Evolutionary conservation across 495 filamentous ascomycete species (phyloP), one percentile per base, ranked within the genome.

Genomic region (Neurospora africana): DNA sequence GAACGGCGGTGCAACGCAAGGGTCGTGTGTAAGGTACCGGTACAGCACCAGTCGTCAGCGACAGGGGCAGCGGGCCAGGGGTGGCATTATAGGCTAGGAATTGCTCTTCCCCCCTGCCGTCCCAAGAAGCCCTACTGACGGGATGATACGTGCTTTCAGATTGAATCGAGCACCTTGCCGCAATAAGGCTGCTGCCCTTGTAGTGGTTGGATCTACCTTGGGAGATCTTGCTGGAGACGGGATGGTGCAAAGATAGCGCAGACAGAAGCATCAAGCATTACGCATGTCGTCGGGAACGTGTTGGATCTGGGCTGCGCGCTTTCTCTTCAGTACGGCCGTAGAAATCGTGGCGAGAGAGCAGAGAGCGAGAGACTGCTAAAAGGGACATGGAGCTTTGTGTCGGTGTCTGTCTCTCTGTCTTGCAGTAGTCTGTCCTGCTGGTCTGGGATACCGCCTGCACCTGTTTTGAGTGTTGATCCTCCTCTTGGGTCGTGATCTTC

Each of bases 1-100:
- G 69, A 73, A 69, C 19, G 41, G 70, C 74, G 72, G 68, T 76
- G 70, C 37, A 35, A 76, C 74, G 19, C 37, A 38, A 53, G 30
- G n/a, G 27, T 69, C 36, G 11, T 17, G 35, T 40, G 36, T 27
- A 37, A 19, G 68, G 68, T 39, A 37, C 39, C 68, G 36, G 68
- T 37, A 69, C 36, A 37, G 36, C 36, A 39, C 68, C 35, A 41
- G 35, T 38, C 27, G 36, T n/a, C 36, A 69, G 36, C 68, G 36
- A 15, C 68, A 38, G 33, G 36, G 36, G 68, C 68, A 30, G 17
- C n/a, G 21, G 21, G 13, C 36, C 39, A 30, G 33, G 39, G 39
- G 36, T 40, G 36, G 36, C 36, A 40, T 9, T 27, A 40, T 69
- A 65, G 53, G 53, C 27, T 33, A 19, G 27, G 27, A 65, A 19